A percentile compares a stretch with the other conserved stretches of the same genome.
Evolutionary conservation across 2,329 filamentous ascomycete genomes (phyloP).

Genomic region (Neurospora sp.): DNA sequence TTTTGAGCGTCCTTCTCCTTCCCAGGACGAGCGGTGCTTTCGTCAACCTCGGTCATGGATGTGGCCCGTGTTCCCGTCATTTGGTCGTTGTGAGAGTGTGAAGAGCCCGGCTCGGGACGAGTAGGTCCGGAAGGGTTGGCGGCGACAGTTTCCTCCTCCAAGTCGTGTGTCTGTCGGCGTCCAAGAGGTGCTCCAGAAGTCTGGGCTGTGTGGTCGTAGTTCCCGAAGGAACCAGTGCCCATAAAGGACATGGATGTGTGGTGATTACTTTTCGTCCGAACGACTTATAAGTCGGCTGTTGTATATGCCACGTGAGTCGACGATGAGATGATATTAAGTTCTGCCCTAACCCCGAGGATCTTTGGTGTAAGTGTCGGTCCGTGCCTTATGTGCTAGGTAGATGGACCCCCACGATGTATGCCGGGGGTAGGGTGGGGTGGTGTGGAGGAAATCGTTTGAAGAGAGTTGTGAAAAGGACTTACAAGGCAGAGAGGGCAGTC

Average conservation of each 20-base stretch:
- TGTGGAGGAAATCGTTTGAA: neutral
- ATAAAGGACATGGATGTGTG: conserved; percentile 29
- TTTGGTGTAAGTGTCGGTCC: neutral
- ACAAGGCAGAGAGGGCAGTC: neutral
- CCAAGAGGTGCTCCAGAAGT: conserved; percentile 28
- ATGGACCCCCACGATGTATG: neutral
- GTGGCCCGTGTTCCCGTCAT: conserved; percentile 24
- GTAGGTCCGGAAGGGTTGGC: conserved; percentile 4
- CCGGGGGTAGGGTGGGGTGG: neutral
- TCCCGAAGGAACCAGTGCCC: conserved; percentile 31
- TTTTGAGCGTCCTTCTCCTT: conserved; percentile 20
- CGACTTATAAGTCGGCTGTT: neutral
- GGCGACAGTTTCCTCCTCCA: conserved; percentile 17
- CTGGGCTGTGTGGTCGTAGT: conserved; percentile 39
- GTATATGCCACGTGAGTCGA: neutral
- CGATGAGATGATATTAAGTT: neutral
- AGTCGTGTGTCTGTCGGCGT: conserved; percentile 19
- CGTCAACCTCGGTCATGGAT: conserved; percentile 27
- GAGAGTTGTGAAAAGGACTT: neutral
- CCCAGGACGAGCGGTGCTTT: conserved; percentile 13
- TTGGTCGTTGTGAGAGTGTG: conserved; percentile 19
- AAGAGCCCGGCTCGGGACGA: conserved; percentile 4
- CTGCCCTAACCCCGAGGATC: neutral
- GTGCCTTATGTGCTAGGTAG: neutral
- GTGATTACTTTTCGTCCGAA: conserved; percentile 1